phyloP scores from a whole-genome alignment of 2,329 filamentous ascomycete genomes.

The Pyrenochaeta sp. region DNA sequence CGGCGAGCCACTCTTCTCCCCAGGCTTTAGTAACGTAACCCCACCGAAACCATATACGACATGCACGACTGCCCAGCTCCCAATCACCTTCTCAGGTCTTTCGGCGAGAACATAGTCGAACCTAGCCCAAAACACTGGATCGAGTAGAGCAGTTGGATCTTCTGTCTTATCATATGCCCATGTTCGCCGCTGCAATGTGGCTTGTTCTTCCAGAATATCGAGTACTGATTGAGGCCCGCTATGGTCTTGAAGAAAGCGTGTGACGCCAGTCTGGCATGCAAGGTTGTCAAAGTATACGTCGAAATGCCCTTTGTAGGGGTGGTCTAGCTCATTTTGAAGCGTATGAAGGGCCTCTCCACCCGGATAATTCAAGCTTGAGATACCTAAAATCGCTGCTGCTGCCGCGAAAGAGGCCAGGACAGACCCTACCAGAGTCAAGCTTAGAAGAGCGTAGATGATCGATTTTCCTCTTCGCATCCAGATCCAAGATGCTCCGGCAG shows the following conservation, averaged over 20 bases:
- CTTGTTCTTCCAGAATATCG: constrained; percentile 34
- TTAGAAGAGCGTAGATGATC: constrained; percentile 62
- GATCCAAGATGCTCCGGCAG: constrained; percentile 71
- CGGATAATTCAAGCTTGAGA: constrained; percentile 92
- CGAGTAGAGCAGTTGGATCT: constrained; percentile 56
- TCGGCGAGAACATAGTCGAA: constrained; percentile 69
- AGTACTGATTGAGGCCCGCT: constrained; percentile 36
- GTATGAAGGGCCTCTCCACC: constrained; percentile 78
- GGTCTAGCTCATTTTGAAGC: constrained; percentile 46
- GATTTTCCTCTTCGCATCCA: constrained; percentile 72
- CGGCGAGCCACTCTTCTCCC: constrained; percentile 34
- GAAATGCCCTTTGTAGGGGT: constrained; percentile 22
- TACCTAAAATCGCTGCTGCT: constrained; percentile 73
- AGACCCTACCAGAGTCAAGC: constrained; percentile 66
- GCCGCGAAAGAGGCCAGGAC: constrained; percentile 67
- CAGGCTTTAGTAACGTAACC: constrained; percentile 58
- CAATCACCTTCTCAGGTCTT: constrained; percentile 57
- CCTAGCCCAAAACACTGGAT: constrained; percentile 63
- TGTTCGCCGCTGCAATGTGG: constrained; percentile 24
- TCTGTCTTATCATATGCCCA: constrained; percentile 71
- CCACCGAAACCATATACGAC: constrained; percentile 62
- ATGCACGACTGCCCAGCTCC: constrained; percentile 61
- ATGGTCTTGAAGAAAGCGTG: constrained; percentile 61
- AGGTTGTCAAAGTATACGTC: constrained; percentile 67
- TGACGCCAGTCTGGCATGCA: constrained; percentile 70